phyloP scores from a whole-genome alignment of 106 monocot species.

The Xerophyta viscosa region DNA sequence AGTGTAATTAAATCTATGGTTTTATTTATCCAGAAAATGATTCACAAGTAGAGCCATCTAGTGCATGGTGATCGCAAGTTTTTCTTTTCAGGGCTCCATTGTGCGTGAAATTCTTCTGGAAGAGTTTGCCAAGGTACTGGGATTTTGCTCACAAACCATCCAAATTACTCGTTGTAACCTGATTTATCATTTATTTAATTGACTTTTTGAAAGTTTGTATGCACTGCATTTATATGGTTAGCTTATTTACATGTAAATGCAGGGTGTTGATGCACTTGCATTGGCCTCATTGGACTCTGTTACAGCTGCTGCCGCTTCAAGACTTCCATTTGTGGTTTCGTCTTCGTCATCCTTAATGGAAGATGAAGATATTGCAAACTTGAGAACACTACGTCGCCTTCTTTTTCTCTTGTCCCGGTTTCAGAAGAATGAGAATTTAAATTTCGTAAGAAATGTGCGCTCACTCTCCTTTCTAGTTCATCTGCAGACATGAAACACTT shows the following conservation, averaged over 20 bases:
- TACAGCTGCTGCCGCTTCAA: slow-evolving; percentile 49
- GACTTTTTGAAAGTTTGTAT: neutral
- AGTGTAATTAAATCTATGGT: slow-evolving; percentile 5
- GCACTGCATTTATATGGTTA: neutral
- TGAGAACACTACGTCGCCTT: slow-evolving; percentile 68
- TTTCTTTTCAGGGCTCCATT: slow-evolving; percentile 69
- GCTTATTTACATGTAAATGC: neutral
- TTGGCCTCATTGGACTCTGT: slow-evolving; percentile 54
- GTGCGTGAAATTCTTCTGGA: slow-evolving; percentile 88
- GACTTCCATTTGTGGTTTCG: slow-evolving; percentile 37
- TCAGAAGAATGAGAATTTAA: slow-evolving; percentile 32
- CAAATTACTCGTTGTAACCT: neutral
- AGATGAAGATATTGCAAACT: slow-evolving; percentile 69
- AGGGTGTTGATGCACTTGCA: slow-evolving; percentile 98
- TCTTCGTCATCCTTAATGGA: slow-evolving; percentile 26
- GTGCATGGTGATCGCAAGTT: neutral
- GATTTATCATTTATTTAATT: too few species aligned
- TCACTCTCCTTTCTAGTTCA: neutral
- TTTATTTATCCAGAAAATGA: neutral
- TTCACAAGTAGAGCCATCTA: neutral
- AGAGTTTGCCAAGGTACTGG: slow-evolving; percentile 81
- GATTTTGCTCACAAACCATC: neutral
- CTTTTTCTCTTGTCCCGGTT: slow-evolving; percentile 52
- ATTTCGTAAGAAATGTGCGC: slow-evolving; percentile 34
- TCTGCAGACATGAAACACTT: neutral